Base-by-base conservation (phyloP, 208 protist genomes). In the Acanthamoeba castellanii region DNA sequence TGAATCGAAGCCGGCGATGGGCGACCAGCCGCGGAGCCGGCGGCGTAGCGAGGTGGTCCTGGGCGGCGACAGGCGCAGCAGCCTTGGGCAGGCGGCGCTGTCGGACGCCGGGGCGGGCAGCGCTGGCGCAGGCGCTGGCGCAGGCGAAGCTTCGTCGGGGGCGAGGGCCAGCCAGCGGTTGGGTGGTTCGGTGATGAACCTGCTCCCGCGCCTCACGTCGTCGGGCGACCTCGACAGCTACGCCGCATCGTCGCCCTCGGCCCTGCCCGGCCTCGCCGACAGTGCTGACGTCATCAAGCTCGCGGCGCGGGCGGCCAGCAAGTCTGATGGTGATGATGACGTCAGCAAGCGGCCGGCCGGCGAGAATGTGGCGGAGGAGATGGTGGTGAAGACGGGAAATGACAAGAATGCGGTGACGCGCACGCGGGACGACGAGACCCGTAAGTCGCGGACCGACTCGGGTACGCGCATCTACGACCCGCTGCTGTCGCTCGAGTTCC, bases 201-300 rank as follows among this genome's bases (percentile, higher is more conserved):
- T 82, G 30, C 32, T 82, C 9, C 74, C 74, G 37, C 32, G 74
- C 74, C 74, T 82, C 74, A 32, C 74, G 14, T 82, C 74, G 25
- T 82, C 74, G 14, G 74, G 74, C 74, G 27, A 82, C 42, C 74
- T 82, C 42, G 74, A 82, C 42, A 50, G 74, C 74, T 22, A 8
- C 37, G 74, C 32, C 20, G 14, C 14, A 1, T 82, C 74, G 74
- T 27, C 74, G 55, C 55, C 20, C 3, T 61, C 55, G 55, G 11
- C 11, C 55, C 20, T 22, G 55, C 16, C 55, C 55, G 55, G 55
- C 55, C 16, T 13, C 20, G 55, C 16, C 55, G 55, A 22, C 55
- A 22, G 55, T 25, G 55, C 16, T 61, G 55, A 22, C 55, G 55
- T 13, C 55, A 61, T 61, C 55, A 22, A 61, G 55, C 55, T 22